Percentiles rank a stretch among this genome's conserved stretches.
Evolutionary conservation across 495 filamentous ascomycete genomes (phyloP).

Genomic region (Rostrohypoxylon terebratum): DNA sequence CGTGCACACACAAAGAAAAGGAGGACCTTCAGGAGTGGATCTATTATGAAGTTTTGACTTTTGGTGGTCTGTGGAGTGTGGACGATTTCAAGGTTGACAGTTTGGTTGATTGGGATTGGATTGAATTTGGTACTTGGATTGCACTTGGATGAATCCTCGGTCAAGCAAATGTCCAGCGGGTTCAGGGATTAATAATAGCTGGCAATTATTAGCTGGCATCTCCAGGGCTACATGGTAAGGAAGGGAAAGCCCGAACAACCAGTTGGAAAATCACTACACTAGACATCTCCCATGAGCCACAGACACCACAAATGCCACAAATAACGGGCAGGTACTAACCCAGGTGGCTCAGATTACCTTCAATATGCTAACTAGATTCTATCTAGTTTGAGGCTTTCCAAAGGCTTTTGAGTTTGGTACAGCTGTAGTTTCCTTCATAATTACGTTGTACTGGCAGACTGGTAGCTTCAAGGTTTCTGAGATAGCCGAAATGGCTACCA

Average conservation of each 20-base stretch:
- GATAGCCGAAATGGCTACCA: constrained; percentile 1
- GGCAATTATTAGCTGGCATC: constrained; percentile 11
- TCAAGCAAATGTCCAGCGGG: background rate
- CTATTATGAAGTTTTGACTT: constrained; percentile 26
- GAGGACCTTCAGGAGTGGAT: constrained; percentile 29
- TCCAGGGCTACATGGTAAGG: too few relatives aligned
- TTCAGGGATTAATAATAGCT: constrained; percentile 4
- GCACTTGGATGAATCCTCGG: constrained; percentile 8
- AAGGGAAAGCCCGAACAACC: constrained; percentile 24
- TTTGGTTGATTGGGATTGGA: constrained; percentile 1
- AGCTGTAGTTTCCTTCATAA: too few relatives aligned
- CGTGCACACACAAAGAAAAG: constrained; percentile 24
- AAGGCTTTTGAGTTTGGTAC: background rate
- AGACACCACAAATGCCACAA: constrained; percentile 3
- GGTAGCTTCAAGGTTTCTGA: background rate
- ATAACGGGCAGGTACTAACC: background rate
- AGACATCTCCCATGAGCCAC: constrained; percentile 32
- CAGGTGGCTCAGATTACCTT: background rate
- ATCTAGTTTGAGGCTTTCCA: background rate
- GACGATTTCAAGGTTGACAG: background rate
- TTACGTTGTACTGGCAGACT: background rate
- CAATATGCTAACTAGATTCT: background rate
- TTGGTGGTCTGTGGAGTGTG: background rate
- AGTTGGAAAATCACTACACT: constrained; percentile 26
- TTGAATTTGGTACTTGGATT: constrained; percentile 13